Conservation (phyloP, 1,284 basidiomycete species). For the Tremellales sp. region DNA sequence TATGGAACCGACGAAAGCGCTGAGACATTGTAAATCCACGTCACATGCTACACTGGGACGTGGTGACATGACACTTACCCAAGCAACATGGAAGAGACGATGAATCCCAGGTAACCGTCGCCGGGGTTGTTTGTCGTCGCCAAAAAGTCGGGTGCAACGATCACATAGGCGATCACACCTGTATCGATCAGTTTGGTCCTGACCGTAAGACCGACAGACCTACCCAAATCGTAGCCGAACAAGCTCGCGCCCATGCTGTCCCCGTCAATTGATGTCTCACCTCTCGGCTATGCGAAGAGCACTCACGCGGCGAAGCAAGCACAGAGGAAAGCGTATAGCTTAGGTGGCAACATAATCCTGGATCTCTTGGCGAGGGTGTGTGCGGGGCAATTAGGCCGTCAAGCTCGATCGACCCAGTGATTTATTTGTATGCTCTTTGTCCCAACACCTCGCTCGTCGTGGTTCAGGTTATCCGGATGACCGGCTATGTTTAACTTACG, state of each 20-base stretch:
- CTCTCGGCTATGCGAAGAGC: not conserved
- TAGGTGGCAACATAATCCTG: not conserved
- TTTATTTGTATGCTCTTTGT: no score
- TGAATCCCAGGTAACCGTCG: conserved; percentile 49
- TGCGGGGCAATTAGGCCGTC: no score
- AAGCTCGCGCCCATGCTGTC: conserved; percentile 34
- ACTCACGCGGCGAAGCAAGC: conserved; percentile 56
- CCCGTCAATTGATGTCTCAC: not conserved
- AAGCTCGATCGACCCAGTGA: no score
- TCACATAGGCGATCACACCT: conserved; percentile 50
- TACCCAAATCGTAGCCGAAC: conserved; percentile 50
- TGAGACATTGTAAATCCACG: not conserved
- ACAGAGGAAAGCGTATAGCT: conserved; percentile 58
- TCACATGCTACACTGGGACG: not conserved
- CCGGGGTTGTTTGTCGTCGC: conserved; percentile 25
- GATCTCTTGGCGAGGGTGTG: no score
- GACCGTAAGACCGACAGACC: no score
- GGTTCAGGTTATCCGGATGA: no score
- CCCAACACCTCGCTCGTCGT: no score
- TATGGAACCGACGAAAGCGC: conserved; percentile 41
- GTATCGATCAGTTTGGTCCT: no score
- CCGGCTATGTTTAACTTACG: no score
- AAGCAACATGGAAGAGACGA: conserved; percentile 48
- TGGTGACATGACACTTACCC: conserved; percentile 21
- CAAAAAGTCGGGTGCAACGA: conserved; percentile 49